phyloP scores from a whole-genome alignment of 495 filamentous ascomycete species.

The Talaromyces nanjingensis region DNA sequence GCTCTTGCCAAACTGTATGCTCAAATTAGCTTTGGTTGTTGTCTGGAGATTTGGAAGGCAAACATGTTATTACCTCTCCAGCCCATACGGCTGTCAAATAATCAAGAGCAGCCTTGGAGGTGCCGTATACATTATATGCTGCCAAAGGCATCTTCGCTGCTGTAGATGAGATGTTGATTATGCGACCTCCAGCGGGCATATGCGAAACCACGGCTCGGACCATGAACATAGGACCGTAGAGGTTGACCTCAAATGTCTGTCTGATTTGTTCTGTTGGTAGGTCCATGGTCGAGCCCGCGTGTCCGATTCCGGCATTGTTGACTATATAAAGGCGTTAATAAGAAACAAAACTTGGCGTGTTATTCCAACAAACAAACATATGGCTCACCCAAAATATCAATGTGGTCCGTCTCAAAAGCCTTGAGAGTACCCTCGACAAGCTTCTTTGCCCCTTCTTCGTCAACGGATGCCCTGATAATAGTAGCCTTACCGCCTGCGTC shows the following conservation, averaged over 20 bases:
- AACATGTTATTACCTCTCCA: neutral
- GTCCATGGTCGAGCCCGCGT: neutral
- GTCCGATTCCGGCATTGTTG: slow-evolving; percentile 2
- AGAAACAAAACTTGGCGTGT: neutral
- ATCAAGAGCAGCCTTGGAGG: neutral
- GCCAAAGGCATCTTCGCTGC: slow-evolving; percentile 11
- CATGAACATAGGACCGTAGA: slow-evolving; percentile 17
- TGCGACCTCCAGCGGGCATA: slow-evolving; percentile 23
- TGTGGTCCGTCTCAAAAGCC: slow-evolving; percentile 14
- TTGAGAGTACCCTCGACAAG: slow-evolving; percentile 13
- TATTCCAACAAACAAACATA: neutral
- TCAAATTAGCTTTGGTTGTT: neutral
- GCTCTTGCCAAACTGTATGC: neutral
- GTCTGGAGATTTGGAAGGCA: neutral
- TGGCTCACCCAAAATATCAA: slow-evolving; percentile 17
- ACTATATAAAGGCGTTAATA: neutral
- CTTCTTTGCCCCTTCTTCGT: slow-evolving; percentile 5
- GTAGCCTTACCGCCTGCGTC: neutral
- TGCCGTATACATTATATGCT: neutral
- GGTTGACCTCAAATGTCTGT: slow-evolving; percentile 13
- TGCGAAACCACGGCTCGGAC: slow-evolving; percentile 19
- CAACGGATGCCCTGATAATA: neutral
- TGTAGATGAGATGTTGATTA: slow-evolving; percentile 25
- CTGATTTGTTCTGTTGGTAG: neutral
- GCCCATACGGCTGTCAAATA: neutral